Evolutionary conservation across 75 land plant genomes (phyloP), one percentile per base, ranked within the genome.

Genomic region (Larix kaempferi): DNA sequence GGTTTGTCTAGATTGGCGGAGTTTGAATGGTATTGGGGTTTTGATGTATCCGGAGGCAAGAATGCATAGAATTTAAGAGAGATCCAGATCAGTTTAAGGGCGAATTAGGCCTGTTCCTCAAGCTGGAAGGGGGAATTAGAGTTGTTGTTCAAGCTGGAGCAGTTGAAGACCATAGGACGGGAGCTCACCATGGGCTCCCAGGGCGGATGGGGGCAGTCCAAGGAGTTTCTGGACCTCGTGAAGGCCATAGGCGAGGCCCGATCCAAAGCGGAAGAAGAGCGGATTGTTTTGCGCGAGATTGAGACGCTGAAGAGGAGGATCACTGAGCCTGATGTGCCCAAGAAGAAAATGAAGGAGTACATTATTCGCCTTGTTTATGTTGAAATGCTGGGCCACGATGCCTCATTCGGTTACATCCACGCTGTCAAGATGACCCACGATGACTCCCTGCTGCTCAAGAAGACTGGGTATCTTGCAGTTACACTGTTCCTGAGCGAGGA

Each of bases 141-240:
- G 73, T 69, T 2, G n/a, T n/a, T 41, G 22, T 41, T 39, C 71
- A 84, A 80, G 57, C 57, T 96, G 91, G 99, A 96, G 94, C 99
- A 96, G 86, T 78, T 96, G 73, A 94, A 94, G 87, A 90, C 91
- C 26, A 90, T 96, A 63, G 99, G 99, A 5, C 67, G 98, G 80
- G 99, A 96, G 93, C 98, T 96, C 69, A 98, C 99, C 4, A 96
- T 96, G 98, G 93, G 95, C 80, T 92, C 95, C 71, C 98, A 94
- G 77, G 95, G 92, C 64, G 90, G 88, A 6, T 89, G 85, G 85
- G 90, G 91, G 15, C 90, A 95, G 55, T 90, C 99, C 41, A 94
- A 88, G 79, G 99, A 96, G 74, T 96, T 94, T 78, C 85, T 94
- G 6, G 99, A 96, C 72, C 90, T 96, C 10, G 90, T 96, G 71